A percentile compares a stretch with the other conserved stretches of the same genome.
phyloP scores from a whole-genome alignment of 345 rosid genomes.

The Euphorbia peplus region DNA sequence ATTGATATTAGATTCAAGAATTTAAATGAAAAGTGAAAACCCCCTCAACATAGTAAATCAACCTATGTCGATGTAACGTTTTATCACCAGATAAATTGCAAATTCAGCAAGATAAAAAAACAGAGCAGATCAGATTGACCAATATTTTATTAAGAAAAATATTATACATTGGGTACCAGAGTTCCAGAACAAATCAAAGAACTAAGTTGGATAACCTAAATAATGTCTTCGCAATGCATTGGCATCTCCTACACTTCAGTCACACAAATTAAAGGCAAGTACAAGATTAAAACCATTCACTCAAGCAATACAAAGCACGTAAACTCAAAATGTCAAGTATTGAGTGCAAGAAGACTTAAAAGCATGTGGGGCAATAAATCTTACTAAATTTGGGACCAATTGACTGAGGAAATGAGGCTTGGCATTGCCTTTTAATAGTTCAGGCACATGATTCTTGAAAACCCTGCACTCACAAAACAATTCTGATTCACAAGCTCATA shows the following conservation, averaged over 20 bases:
- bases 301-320: not conserved
- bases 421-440: constrained; percentile 47
- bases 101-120: not conserved
- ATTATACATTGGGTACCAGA: not conserved
- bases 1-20: not conserved
- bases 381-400: constrained; percentile 64
- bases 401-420: constrained; percentile 46
- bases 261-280: not conserved
- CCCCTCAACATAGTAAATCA: not conserved
- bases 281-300: not conserved
- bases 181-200: not conserved
- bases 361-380: constrained; percentile 13
- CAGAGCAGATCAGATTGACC: not conserved
- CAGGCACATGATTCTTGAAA: constrained; percentile 68
- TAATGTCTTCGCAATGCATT: no score
- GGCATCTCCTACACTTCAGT: no score
- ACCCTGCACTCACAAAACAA: constrained; percentile 48
- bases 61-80: not conserved
- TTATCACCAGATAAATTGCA: not conserved
- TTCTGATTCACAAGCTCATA: not conserved
- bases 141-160: no score
- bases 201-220: not conserved
- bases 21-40: not conserved
- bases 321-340: not conserved
- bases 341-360: not conserved